These are phyloP conservation scores for Colletotrichum theobromicola DNA, from an alignment of 2,329 filamentous ascomycete species.

Conservation along the genomic window DNA sequence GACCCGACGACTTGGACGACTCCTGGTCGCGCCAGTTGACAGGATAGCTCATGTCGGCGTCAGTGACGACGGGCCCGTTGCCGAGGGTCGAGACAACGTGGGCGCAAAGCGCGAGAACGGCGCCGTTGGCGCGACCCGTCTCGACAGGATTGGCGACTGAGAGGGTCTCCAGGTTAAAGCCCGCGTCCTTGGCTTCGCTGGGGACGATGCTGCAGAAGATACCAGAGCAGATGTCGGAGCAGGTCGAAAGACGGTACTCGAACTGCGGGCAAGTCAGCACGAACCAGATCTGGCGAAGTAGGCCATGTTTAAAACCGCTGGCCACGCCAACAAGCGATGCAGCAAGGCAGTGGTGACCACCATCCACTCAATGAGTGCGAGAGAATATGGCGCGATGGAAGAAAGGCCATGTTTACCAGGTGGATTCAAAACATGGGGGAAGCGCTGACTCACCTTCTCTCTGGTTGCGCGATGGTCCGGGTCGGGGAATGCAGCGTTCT, in stretches of 20 bases:
- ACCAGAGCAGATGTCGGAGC: conserved; percentile 79
- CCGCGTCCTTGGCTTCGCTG: conserved; percentile 47
- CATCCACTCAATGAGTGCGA: neutral
- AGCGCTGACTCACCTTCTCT: conserved; percentile 62
- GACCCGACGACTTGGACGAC: conserved; percentile 29
- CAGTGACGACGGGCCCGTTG: conserved; percentile 66
- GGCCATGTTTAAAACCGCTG: neutral
- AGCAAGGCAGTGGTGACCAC: neutral
- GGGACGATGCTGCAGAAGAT: conserved; percentile 73
- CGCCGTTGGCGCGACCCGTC: conserved; percentile 60
- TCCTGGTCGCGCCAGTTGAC: conserved; percentile 65
- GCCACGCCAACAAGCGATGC: neutral
- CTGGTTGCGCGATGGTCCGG: conserved; percentile 53
- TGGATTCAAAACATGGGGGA: too few species aligned
- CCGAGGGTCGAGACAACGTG: conserved; percentile 81
- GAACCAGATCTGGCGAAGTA: neutral
- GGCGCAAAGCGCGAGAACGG: conserved; percentile 69
- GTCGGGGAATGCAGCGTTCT: conserved; percentile 58
- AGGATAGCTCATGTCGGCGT: conserved; percentile 78
- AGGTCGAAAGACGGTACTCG: conserved; percentile 75
- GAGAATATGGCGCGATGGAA: neutral
- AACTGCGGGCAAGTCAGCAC: conserved; percentile 56
- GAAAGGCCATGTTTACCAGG: too few species aligned
- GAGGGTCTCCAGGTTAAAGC: conserved; percentile 59
- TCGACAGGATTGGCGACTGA: conserved; percentile 63